Percentiles rank a stretch among this genome's conserved stretches.
These are phyloP conservation scores for Crucibulum cyathiforme DNA, from an alignment of 1,284 basidiomycete species.

Conservation along the genomic window DNA sequence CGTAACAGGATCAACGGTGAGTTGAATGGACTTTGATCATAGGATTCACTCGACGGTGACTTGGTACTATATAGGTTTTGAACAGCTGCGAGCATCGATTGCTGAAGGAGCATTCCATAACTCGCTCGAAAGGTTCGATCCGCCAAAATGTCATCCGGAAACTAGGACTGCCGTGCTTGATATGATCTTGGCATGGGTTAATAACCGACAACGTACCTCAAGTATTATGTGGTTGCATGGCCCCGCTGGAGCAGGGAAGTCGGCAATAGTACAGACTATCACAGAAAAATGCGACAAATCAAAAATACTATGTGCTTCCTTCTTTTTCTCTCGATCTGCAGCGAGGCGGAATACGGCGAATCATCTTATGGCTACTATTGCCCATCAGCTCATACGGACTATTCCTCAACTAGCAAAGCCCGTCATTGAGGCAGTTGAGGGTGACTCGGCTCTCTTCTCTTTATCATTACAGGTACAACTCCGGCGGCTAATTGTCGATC, in stretches of 20 bases:
- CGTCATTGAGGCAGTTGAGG: slow-evolving; percentile 4
- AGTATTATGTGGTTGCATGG: not conserved
- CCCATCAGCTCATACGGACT: not conserved
- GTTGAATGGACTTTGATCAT: too few relatives aligned
- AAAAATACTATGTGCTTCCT: not conserved
- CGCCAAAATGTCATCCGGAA: not conserved
- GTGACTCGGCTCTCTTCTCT: not conserved
- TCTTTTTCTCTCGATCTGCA: not conserved
- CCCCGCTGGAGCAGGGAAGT: not conserved
- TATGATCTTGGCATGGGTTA: not conserved
- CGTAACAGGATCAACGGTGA: too few relatives aligned
- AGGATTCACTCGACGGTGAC: too few relatives aligned
- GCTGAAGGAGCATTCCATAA: too few relatives aligned
- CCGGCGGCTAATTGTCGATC: not conserved
- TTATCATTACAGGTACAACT: not conserved
- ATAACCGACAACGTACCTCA: not conserved
- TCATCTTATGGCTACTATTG: not conserved
- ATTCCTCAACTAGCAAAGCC: not conserved
- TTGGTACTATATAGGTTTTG: too few relatives aligned
- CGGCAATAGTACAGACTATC: not conserved
- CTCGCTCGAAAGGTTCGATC: too few relatives aligned
- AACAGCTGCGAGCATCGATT: too few relatives aligned
- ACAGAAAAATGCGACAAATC: not conserved
- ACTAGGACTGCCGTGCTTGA: not conserved
- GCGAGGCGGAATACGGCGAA: not conserved